Evolutionary conservation across 345 rosid genomes (phyloP), one percentile per base, ranked within the genome.

Genomic region (Clarkia xantiana): DNA sequence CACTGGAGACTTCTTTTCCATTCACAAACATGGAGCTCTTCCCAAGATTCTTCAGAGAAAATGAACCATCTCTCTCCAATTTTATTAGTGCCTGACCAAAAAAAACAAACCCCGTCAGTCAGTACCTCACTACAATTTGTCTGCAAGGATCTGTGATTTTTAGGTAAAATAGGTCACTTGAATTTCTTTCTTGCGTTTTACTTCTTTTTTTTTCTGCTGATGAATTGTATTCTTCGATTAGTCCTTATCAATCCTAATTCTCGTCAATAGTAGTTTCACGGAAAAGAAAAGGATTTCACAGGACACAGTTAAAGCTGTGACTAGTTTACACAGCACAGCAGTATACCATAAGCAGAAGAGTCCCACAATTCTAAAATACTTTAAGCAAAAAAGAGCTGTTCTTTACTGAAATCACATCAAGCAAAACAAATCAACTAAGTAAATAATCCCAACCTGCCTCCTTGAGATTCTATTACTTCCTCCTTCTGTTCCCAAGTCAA

Each of bases 401-500:
- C 42, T 23, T 9, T 22, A 9, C 36, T 8, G 12, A 25, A 49
- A 10, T 6, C 39, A 40, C 40, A 20, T 38, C 16, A 57, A 53
- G 41, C 22, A 55, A 19, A 46, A 19, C 19, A 18, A 1, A 53
- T 14, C 53, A 47, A 62, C 54, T 19, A 55, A 55, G 18, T 14
- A 34, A 60, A 19, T 46, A 49, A 49, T 10, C 23, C 60, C 40
- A 61, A 89, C 95, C 90, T 85, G 97, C 54, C 74, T 76, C 58
- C 90, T 73, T 54, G 97, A 82, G 62, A 89, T 69, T 59, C 74
- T 79, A 62, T 72, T 78, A 38, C 77, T 74, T 23, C 47, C 65
- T 40, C 85, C 76, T 69, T 77, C 80, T 66, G 66, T 76, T 58
- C 85, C 71, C 67, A 85, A 72, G 80, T 82, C 97, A 54, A 89